These are phyloP conservation scores for Phytophthora citrophthora DNA, from an alignment of 352 stramenopile species.

Conservation along the genomic window DNA sequence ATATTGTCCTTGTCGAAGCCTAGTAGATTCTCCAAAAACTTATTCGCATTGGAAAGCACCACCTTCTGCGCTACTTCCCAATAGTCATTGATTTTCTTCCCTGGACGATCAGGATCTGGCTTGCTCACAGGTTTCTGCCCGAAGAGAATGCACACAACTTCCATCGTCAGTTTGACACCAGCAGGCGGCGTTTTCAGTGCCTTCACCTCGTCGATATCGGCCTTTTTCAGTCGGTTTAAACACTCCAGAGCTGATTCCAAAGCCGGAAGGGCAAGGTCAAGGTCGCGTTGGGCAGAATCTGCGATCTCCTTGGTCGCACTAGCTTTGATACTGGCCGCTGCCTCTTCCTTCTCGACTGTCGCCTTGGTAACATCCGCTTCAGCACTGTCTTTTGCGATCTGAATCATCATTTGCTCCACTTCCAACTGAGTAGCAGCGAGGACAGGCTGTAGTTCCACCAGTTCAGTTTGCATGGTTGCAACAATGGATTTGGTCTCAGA, in stretches of 20 bases:
- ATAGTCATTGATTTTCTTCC: conserved; percentile 94
- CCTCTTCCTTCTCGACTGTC: conserved; percentile 90
- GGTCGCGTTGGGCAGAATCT: conserved; percentile 85
- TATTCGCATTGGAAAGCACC: conserved; percentile 92
- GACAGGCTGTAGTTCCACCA: conserved; percentile 85
- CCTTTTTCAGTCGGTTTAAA: conserved; percentile 91
- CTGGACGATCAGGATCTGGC: conserved; percentile 83
- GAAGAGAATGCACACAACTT: conserved; percentile 93
- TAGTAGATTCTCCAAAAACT: conserved; percentile 91
- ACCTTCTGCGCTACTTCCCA: conserved; percentile 91
- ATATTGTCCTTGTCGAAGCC: conserved; percentile 96
- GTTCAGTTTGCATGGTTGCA: conserved; percentile 84
- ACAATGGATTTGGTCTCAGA: conserved; percentile 84
- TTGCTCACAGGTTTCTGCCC: conserved; percentile 91
- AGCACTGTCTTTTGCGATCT: conserved; percentile 90
- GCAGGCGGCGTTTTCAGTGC: conserved; percentile 90
- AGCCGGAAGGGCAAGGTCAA: conserved; percentile 88
- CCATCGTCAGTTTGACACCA: conserved; percentile 93
- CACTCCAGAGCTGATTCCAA: conserved; percentile 89
- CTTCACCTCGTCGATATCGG: conserved; percentile 94
- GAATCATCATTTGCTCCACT: conserved; percentile 91
- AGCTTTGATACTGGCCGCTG: conserved; percentile 85
- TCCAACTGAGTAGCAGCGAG: conserved; percentile 80
- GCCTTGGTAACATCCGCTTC: conserved; percentile 90
- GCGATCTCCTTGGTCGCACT: conserved; percentile 91